Base-by-base conservation (phyloP, 2,329 filamentous ascomycete species). In the Monosporascus sp. region DNA sequence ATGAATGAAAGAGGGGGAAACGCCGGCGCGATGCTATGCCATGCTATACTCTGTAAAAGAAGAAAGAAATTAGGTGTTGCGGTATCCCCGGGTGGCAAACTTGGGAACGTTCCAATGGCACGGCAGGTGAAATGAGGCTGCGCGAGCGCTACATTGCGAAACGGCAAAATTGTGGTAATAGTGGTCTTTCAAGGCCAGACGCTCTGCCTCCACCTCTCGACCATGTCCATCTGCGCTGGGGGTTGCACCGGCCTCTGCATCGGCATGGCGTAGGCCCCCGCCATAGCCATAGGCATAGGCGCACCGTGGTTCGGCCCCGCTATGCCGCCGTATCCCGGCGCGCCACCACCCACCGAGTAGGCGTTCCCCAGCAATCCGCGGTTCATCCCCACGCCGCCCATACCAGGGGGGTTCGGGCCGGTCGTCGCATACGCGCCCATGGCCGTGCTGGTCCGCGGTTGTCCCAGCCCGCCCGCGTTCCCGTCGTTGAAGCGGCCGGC, bases 401-500 rank as follows among this genome's bases (percentile, higher is more conserved):
- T 35, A 35, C 9, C 11, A 11, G 9, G 31, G 3, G 31, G 3
- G 15, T 51, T 48, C 24, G 31, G 54, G 11, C 52, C 56, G 37
- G 54, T 59, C 14, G 58, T 48, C 44, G 61, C 37, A 20, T 56
- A 58, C 8, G 52, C 55, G 35, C 57, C 55, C 50, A 62, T 50
- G 37, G 56, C 59, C 52, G 54, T 60, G 47, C 51, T 65, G 9
- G 60, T 54, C 27, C 67, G 60, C 20, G 61, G 48, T 38, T 60
- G 57, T 24, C 64, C 65, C 14, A 60, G 43, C 3, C 63, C 64
- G 3, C 79, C 79, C 5, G 72, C 79, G 15, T 61, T 65, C 1
- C 78, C 78, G 50, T 82, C 77, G 59, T 83, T 83, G 62, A 78
- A 83, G n/a, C 70, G 68, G 3, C 81, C 80, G 20, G 75, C 72